phyloP scores from a whole-genome alignment of 768 basidiomycete genomes.

The Atractiella rhizophila region DNA sequence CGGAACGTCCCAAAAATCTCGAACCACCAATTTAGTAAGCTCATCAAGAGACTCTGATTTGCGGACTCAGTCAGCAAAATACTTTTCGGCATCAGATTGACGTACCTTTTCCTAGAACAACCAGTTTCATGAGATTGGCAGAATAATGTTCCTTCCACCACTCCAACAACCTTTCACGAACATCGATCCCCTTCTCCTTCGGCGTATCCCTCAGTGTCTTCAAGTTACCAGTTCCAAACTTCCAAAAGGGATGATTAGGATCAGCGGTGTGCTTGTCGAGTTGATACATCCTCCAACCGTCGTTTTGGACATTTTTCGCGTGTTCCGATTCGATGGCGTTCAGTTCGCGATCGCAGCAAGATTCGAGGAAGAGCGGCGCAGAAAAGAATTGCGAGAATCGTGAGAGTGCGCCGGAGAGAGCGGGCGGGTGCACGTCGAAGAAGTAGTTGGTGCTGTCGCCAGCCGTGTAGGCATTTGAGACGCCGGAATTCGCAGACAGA shows the following conservation, averaged over 20 bases:
- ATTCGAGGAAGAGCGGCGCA: slow-evolving; percentile 63
- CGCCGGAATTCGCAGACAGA: slow-evolving; percentile 32
- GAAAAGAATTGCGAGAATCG: slow-evolving; percentile 48
- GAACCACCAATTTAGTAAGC: slow-evolving; percentile 14
- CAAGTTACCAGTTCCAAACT: slow-evolving; percentile 26
- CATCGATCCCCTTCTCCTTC: slow-evolving; percentile 20
- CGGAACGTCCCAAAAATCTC: slow-evolving; percentile 16
- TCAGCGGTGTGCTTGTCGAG: slow-evolving; percentile 42
- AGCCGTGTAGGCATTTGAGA: slow-evolving; percentile 77
- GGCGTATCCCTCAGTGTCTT: slow-evolving; percentile 24
- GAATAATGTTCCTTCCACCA: slow-evolving; percentile 26
- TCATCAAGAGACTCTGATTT: slow-evolving; percentile 17
- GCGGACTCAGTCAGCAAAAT: background rate
- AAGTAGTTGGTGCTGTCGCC: slow-evolving; percentile 55
- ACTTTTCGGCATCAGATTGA: background rate
- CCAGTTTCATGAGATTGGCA: slow-evolving; percentile 25
- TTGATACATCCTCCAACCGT: slow-evolving; percentile 86
- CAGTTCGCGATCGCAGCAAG: slow-evolving; percentile 65
- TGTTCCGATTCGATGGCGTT: slow-evolving; percentile 93
- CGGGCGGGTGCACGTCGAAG: slow-evolving; percentile 34
- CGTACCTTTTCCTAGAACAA: slow-evolving; percentile 23
- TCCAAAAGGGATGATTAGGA: slow-evolving; percentile 23
- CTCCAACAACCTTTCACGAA: slow-evolving; percentile 23
- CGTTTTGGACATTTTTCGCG: slow-evolving; percentile 77
- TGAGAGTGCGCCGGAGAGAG: slow-evolving; percentile 22